A percentile compares a stretch with the other conserved stretches of the same genome.
Conservation (phyloP, 75 land plant species). For the Gnetum montanum region DNA sequence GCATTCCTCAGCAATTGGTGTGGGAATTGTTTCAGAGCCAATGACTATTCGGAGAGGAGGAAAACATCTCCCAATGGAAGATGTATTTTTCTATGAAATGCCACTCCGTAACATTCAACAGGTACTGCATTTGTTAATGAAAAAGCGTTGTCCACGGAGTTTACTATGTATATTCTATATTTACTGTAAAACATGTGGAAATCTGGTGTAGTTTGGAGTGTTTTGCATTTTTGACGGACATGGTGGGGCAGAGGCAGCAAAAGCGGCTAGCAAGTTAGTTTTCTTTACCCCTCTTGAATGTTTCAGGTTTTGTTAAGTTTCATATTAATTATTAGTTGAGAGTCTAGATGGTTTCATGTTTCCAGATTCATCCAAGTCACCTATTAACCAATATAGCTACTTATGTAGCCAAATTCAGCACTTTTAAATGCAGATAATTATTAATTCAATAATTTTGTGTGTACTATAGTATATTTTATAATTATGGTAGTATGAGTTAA, state of each 20-base stretch:
- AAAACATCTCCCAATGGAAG: conserved; percentile 90
- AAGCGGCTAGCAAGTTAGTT: conserved; percentile 77
- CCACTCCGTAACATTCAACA: conserved; percentile 69
- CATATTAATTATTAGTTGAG: not conserved
- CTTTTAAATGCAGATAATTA: too few relatives aligned
- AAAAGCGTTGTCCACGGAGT: too few relatives aligned
- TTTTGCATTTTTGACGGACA: conserved; percentile 98
- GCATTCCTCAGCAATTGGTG: conserved; percentile 44
- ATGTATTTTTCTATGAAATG: conserved; percentile 73
- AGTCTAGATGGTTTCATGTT: not conserved
- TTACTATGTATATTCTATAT: too few relatives aligned
- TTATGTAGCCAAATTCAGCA: too few relatives aligned
- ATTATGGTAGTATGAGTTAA: too few relatives aligned
- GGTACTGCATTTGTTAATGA: conserved; percentile 40
- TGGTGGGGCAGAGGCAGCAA: conserved; percentile 86
- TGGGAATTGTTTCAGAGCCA: conserved; percentile 89
- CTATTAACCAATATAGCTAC: too few relatives aligned
- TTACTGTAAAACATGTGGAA: too few relatives aligned
- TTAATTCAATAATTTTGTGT: too few relatives aligned
- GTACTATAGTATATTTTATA: too few relatives aligned
- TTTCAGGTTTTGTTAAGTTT: not conserved
- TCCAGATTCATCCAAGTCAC: too few relatives aligned
- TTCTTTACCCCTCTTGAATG: conserved; percentile 4
- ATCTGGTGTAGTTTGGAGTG: conserved; percentile 70
- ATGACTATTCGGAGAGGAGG: conserved; percentile 83